Evolutionary conservation across 2,329 filamentous ascomycete genomes (phyloP), one percentile per base, ranked within the genome.

Genomic region (Neopestalotiopsis sp.): DNA sequence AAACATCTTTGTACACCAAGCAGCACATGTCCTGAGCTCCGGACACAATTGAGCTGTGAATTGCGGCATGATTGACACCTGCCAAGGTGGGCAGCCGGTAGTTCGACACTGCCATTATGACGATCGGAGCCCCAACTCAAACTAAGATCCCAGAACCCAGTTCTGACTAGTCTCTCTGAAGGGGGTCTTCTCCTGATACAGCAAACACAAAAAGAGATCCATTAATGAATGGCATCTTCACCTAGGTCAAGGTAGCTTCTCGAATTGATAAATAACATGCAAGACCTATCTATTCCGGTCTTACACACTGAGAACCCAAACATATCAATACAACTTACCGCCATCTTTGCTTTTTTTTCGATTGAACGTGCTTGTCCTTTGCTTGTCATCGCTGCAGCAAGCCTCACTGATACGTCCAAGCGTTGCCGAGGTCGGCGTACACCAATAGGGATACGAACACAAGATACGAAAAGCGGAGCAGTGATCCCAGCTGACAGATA

Each of bases 11-110:
- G 30, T 34, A 30, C 42, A 61, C 58, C 20, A 34, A 14, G 56
- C n/a, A 20, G 45, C 24, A 38, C 53, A 49, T 56, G 53, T 10
- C 49, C 24, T 56, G 59, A 30, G n/a, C 17, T 12, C 28, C 65
- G 45, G 32, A 49, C 45, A 42, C 62, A 28, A 28, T 56, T 49
- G 42, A 53, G n/a, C 17, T 61, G 32, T 20, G 40, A 20, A 42
- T 56, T 67, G 30, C 20, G 24, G 24, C 40, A 62, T 40, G 40
- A 67, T 32, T 67, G 56, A 67, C 65, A 67, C 65, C 65, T 67
- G 65, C 65, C 65, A 67, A 67, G 65, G 65, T 67, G 53, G 65
- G 65, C 65, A 67, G 56, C 65, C 65, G 65, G 34, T 61, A 61
- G 65, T 17, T 61, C 65, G 53, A 67, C 65, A 67, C 65, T 67